Base-by-base conservation (phyloP, 306 rosid genomes). In the Ceratonia siliqua region DNA sequence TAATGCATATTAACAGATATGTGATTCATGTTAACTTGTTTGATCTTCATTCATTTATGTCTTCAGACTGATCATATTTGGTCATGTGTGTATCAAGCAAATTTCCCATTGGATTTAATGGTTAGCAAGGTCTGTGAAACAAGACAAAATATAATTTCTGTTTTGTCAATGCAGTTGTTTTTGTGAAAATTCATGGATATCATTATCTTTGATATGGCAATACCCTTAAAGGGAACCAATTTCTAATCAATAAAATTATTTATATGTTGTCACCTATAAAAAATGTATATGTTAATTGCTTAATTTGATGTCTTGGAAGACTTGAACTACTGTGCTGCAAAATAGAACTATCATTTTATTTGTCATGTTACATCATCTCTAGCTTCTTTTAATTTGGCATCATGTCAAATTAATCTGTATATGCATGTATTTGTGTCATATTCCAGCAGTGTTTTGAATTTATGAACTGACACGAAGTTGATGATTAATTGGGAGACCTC, bases 1-100 rank as follows among this genome's bases (percentile, higher is more conserved):
- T 92, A 84, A 83, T 55, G 42, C 21, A 14, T 76, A 79, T 71
- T 32, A n/a, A 38, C 41, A 25, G 56, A 72, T 76, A 24, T 69
- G 66, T 20, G 27, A 45, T 57, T 5, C 35, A 46, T n/a, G 27
- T 39, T 10, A 36, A 52, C 8, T 24, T 39, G 20, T 42, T 41
- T 42, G 2, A 39, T 36, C 33, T 41, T 63, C 52, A 21, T 39
- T 36, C 28, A 5, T 67, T 43, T 69, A 20, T 25, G 55, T 25
- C 48, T 25, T 45, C 13, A 14, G 28, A 56, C 10, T 45, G 15
- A 39, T 56, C 55, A 25, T 33, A 17, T 72, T 3, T 33, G 33
- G 27, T 70, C 28, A 38, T 70, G 75, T 45, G 63, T 78, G 52
- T 42, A n/a, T 77, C 14, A 35, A 41, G 64, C 8, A 24, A 15